Conservation (phyloP, 495 filamentous ascomycete species). For the Parmelia sp. region DNA sequence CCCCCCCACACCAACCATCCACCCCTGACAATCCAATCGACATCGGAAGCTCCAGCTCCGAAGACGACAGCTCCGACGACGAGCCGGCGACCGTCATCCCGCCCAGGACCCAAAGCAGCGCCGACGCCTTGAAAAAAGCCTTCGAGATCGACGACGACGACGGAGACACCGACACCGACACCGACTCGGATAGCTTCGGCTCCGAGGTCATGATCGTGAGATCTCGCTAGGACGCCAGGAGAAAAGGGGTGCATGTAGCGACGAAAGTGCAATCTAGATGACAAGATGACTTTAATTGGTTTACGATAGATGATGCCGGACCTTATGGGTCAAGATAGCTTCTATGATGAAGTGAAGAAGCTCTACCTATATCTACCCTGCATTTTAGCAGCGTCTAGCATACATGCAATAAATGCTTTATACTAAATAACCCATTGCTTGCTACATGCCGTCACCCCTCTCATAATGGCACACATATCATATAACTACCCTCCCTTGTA, state of each 20-base stretch:
- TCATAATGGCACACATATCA: background rate
- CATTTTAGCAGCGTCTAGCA: too few relatives aligned
- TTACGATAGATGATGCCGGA: too few relatives aligned
- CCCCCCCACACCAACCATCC: background rate
- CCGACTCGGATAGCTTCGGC: background rate
- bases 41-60: rapidly evolving
- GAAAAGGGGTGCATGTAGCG: background rate
- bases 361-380: too few relatives aligned
- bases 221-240: background rate
- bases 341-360: background rate
- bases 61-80: background rate
- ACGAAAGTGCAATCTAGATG: background rate
- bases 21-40: background rate
- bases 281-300: background rate
- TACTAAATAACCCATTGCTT: too few relatives aligned
- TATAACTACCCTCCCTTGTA: background rate
- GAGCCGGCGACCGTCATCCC: background rate
- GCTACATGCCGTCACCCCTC: background rate
- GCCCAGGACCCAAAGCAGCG: background rate
- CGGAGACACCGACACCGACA: background rate
- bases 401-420: too few relatives aligned
- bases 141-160: background rate
- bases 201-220: background rate
- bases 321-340: background rate
- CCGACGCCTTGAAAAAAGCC: background rate